Percentiles rank a stretch among this genome's conserved stretches.
Conservation (phyloP, 1,284 basidiomycete species). For the Cryptococcus sp. region DNA sequence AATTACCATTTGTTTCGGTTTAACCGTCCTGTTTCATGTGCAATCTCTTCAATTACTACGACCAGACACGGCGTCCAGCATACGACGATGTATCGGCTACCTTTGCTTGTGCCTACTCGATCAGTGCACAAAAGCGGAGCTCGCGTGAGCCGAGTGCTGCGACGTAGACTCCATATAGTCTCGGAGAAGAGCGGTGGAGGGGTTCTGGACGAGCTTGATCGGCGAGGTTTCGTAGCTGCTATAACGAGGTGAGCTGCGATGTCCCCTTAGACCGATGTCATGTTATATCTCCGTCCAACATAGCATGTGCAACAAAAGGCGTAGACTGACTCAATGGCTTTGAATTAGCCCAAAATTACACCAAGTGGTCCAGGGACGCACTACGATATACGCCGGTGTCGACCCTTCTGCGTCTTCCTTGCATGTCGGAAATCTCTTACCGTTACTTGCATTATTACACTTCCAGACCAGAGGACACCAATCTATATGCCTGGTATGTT, state of each 20-base stretch:
- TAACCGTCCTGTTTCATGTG: too few species aligned
- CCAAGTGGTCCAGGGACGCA: slow-evolving; percentile 40
- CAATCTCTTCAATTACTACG: too few species aligned
- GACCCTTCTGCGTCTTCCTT: slow-evolving; percentile 88
- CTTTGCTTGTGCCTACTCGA: too few species aligned
- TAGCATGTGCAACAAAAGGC: too few species aligned
- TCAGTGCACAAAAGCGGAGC: too few species aligned
- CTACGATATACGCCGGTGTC: slow-evolving; percentile 80
- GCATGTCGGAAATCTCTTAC: slow-evolving; percentile 91
- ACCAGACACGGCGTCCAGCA: too few species aligned
- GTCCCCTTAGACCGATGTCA: not conserved
- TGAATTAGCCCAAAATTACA: slow-evolving; percentile 37
- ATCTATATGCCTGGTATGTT: slow-evolving; percentile 73
- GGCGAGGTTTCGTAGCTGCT: slow-evolving; percentile 54
- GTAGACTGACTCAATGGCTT: not conserved
- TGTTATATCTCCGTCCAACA: not conserved
- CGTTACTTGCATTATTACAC: slow-evolving; percentile 81
- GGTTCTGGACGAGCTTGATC: slow-evolving; percentile 52
- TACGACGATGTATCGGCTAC: too few species aligned
- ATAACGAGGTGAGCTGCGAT: slow-evolving; percentile 50
- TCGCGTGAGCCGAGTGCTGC: too few species aligned
- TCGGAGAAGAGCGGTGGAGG: slow-evolving; percentile 11
- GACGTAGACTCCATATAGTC: too few species aligned
- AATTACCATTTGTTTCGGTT: too few species aligned
- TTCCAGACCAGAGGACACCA: slow-evolving; percentile 81